phyloP scores from a whole-genome alignment of 768 basidiomycete species.

The Melanogaster broomeanus region DNA sequence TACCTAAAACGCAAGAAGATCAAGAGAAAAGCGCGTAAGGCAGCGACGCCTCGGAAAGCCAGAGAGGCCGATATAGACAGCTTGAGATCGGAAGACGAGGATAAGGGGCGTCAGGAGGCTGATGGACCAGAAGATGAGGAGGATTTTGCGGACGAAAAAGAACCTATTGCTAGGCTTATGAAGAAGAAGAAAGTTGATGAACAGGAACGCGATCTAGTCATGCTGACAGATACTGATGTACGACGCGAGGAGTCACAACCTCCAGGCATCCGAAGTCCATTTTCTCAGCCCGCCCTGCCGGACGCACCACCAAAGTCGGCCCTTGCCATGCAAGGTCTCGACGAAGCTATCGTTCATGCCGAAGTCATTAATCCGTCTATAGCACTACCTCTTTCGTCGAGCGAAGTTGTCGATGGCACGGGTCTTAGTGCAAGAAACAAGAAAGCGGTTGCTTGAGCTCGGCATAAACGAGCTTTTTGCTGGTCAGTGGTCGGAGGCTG shows the following conservation, averaged over 20 bases:
- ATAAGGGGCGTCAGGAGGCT: conserved; percentile 10
- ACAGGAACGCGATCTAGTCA: conserved; percentile 23
- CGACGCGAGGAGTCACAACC: background rate
- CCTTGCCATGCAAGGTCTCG: conserved; percentile 80
- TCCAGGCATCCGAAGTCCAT: conserved; percentile 33
- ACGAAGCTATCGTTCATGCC: conserved; percentile 69
- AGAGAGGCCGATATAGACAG: conserved; percentile 20
- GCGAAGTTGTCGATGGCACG: conserved; percentile 39
- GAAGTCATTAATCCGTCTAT: conserved; percentile 63
- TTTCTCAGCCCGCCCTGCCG: conserved; percentile 71
- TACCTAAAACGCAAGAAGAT: conserved; percentile 75
- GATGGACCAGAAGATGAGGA: conserved; percentile 24
- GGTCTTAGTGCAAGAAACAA: conserved; percentile 59
- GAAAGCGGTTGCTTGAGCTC: conserved; percentile 65
- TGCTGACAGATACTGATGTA: background rate
- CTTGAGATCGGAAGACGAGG: conserved; percentile 25
- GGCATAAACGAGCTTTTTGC: conserved; percentile 90
- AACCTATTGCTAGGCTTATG: conserved; percentile 34
- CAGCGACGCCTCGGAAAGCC: conserved; percentile 25
- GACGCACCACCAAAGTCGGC: conserved; percentile 66
- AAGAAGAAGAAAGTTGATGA: conserved; percentile 45
- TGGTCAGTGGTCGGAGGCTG: conserved; percentile 58
- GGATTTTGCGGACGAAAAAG: conserved; percentile 19
- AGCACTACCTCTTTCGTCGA: conserved; percentile 45
- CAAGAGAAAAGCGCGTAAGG: conserved; percentile 54